Base-by-base conservation (phyloP, 768 basidiomycete species). In the Hericium coralloides region DNA sequence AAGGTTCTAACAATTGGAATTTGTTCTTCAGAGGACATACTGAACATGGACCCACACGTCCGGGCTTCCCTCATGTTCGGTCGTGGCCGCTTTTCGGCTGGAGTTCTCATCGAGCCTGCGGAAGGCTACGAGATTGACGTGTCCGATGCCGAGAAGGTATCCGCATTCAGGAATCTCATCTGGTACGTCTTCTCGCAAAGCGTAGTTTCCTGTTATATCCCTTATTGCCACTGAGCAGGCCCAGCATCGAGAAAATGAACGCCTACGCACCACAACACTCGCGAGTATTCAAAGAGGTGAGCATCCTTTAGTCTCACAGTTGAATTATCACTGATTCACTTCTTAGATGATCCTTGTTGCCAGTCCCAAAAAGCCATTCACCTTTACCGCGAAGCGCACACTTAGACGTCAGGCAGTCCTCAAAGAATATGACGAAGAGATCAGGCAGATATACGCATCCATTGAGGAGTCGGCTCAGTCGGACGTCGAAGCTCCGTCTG, bases 281-380 rank as follows among this genome's bases (percentile, higher is more conserved):
- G 4, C 57, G 62, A 15, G 62, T 66, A 9, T 66, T 63, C 58
- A 65, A 64, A 47, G 65, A 68, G 12, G 43, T 45, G 17, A 17
- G 43, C 43, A 45, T 1, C 5, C 9, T 45, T 45, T 12, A 17
- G 43, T 12, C 9, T 45, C 43, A n/a, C 15, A 22, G 12, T n/a
- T 22, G 43, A 17, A 45, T 12, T 4, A n/a, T 22, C 2, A 14
- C 43, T 17, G n/a, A 22, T 17, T 14, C 43, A 9, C 43, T 12
- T 8, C 22, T 7, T 14, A 45, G 53, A 65, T 65, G 64, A 65
- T 67, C 18, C 14, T 67, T 4, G 56, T 65, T 7, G 58, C 65
- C 10, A 38, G 50, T 2, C 57, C 65, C 2, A 38, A 8, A 15
- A 62, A 59, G 55, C 62, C 64, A 2, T 49, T 67, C 8, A 52